These are phyloP conservation scores for Ophiocordyceps camponoti-saundersi DNA, from an alignment of 2,329 filamentous ascomycete species.

Conservation along the genomic window DNA sequence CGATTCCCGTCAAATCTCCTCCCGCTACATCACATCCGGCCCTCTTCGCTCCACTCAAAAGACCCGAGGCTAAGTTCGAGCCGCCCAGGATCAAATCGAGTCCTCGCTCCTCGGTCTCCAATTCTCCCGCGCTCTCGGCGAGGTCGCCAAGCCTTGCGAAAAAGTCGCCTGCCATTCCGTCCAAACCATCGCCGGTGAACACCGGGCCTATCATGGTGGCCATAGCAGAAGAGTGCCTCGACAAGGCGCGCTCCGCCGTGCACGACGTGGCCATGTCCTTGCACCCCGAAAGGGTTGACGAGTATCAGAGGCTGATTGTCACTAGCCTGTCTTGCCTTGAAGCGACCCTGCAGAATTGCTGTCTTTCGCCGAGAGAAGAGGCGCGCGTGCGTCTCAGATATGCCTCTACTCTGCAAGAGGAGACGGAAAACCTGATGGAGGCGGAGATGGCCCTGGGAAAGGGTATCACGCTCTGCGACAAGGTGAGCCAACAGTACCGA, in stretches of 20 bases:
- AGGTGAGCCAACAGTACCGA: constrained; percentile 21
- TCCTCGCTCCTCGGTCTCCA: constrained; percentile 20
- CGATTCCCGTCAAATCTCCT: constrained; percentile 2
- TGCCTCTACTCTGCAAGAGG: constrained; percentile 52
- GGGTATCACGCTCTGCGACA: constrained; percentile 52
- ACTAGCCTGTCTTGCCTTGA: constrained; percentile 60
- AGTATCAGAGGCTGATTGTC: constrained; percentile 56
- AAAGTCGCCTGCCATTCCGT: constrained; percentile 22
- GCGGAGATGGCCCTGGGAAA: constrained; percentile 57
- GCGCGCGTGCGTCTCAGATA: constrained; percentile 54
- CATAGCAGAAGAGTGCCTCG: constrained; percentile 62
- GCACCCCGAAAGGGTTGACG: constrained; percentile 29
- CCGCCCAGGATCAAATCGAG: constrained; percentile 14
- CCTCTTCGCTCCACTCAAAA: constrained; percentile 2
- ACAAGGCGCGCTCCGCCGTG: constrained; percentile 41
- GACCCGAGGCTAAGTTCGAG: constrained; percentile 4
- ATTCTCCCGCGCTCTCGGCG: constrained; percentile 22
- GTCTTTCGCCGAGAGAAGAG: constrained; percentile 47
- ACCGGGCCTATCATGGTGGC: constrained; percentile 45
- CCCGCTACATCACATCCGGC: constrained; percentile 4
- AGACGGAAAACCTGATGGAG: constrained; percentile 60
- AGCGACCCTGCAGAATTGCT: constrained; percentile 43
- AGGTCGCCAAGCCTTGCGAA: constrained; percentile 23
- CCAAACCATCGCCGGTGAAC: constrained; percentile 26
- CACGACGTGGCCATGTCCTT: constrained; percentile 24